phyloP scores from a whole-genome alignment of 129 eudicot species.

The Calendula officinalis region DNA sequence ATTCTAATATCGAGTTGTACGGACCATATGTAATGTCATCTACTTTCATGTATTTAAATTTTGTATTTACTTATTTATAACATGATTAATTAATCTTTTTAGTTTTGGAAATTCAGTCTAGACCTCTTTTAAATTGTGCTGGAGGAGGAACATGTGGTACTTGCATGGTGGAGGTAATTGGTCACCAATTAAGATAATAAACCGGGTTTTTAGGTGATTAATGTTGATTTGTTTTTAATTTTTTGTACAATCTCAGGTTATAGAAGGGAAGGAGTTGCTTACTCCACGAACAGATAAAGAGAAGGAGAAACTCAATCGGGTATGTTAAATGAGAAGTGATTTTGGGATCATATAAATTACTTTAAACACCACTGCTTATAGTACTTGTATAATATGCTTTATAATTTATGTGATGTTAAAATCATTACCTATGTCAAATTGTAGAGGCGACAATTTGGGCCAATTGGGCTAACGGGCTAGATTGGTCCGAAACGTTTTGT shows the following conservation, averaged over 20 bases:
- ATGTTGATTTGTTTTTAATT: not conserved
- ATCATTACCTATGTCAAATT: no score
- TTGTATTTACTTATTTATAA: not conserved
- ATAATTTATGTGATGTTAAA: no score
- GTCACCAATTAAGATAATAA: not conserved
- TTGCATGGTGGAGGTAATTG: slow-evolving; percentile 80
- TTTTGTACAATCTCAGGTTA: slow-evolving; percentile 38
- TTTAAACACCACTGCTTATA: no score
- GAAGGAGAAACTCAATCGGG: slow-evolving; percentile 76
- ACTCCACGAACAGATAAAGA: slow-evolving; percentile 68
- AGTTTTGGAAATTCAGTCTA: slow-evolving; percentile 43
- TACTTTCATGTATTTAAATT: not conserved
- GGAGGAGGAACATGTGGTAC: slow-evolving; percentile 98
- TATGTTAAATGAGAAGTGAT: slow-evolving; percentile 33
- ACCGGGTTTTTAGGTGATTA: not conserved
- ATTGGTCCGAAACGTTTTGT: no score
- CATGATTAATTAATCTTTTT: not conserved
- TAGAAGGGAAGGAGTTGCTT: slow-evolving; percentile 72
- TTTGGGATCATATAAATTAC: no score
- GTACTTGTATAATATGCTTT: no score
- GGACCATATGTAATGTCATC: slow-evolving; percentile 84
- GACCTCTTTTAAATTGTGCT: slow-evolving; percentile 74
- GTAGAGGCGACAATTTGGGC: not conserved
- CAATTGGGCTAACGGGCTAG: not conserved
- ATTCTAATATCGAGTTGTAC: slow-evolving; percentile 69